phyloP scores from a whole-genome alignment of 345 rosid species.

The Lumnitzera littorea region DNA sequence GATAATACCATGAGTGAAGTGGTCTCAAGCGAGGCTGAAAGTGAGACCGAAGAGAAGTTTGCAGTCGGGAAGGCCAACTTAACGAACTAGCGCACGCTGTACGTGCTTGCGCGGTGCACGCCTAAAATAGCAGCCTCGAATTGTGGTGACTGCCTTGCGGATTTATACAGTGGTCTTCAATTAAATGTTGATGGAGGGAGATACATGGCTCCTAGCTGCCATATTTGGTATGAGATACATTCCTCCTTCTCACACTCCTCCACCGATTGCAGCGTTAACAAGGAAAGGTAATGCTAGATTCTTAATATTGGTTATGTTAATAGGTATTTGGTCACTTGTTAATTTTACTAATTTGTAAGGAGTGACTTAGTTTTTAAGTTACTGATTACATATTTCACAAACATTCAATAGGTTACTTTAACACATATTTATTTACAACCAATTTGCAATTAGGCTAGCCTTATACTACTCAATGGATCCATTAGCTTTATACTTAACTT shows the following conservation, averaged over 20 bases:
- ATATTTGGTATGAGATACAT: constrained; percentile 28
- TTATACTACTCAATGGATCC: too few species aligned
- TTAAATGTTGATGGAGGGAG: constrained; percentile 21
- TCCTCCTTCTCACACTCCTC: background rate
- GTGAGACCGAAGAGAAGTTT: constrained; percentile 22
- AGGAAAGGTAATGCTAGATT: constrained; percentile 2
- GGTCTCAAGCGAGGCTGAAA: constrained; percentile 9
- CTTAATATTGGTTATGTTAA: constrained; percentile 1
- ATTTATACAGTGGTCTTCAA: constrained; percentile 10
- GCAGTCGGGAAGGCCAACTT: constrained; percentile 14
- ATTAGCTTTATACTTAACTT: too few species aligned
- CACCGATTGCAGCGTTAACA: background rate
- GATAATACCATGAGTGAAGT: background rate
- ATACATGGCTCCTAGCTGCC: constrained; percentile 31
- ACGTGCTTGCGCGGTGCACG: constrained; percentile 41
- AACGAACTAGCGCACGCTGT: constrained; percentile 19
- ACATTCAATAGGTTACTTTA: too few species aligned
- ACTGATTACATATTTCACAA: too few species aligned
- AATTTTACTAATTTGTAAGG: too few species aligned
- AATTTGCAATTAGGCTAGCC: too few species aligned
- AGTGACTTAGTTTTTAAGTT: too few species aligned
- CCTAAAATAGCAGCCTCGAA: constrained; percentile 27
- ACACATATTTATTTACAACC: too few species aligned
- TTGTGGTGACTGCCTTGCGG: constrained; percentile 30
- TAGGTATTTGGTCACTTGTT: constrained; percentile 7